Evolutionary conservation across 2,329 filamentous ascomycete genomes (phyloP), one percentile per base, ranked within the genome.

Genomic region (Metarhizium sp.): DNA sequence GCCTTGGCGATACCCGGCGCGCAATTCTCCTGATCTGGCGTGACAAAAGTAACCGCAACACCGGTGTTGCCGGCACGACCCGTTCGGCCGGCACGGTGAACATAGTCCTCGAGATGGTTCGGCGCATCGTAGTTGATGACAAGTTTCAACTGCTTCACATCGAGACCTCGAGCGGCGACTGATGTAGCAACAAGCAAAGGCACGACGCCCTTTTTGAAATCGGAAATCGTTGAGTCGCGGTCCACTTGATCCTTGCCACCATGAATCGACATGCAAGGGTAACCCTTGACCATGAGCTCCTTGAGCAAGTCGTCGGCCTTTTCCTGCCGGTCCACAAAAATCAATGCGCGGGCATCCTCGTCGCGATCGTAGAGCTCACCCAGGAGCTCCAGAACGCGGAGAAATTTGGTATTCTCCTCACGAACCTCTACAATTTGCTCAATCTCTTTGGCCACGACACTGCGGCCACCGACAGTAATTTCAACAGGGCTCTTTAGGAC

Each of bases 81-180:
- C 7, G 94, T 97, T 63, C 94, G 89, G 50, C 94, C 94, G 55
- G 89, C 90, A 59, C 94, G 87, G 69, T 96, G 94, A 45, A 97
- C 92, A 65, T 97, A 97, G 67, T 97, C 94, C 72, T 99, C 94
- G 59, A 96, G 73, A 72, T 97, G 92, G 64, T 95, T 95, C 1
- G 92, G 92, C 1, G 87, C 89, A 66, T 96, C 92, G 67, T 90
- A 96, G 72, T 97, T 97, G 73, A 99, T 86, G 54, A 99, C 94
- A 36, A 97, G 80, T 70, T 95, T 96, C 38, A 99, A 78, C 68
- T 95, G 90, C 72, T 96, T 96, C 48, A 99, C 92, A 69, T 99
- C 94, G 45, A 99, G 77, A 58, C 94, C 94, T 70, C 94, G 88
- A 52, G 94, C 94, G 43, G 94, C 94, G 57, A 99, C 90, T 11